Conservation (phyloP, 306 rosid genomes). For the Prunus mongolica region DNA sequence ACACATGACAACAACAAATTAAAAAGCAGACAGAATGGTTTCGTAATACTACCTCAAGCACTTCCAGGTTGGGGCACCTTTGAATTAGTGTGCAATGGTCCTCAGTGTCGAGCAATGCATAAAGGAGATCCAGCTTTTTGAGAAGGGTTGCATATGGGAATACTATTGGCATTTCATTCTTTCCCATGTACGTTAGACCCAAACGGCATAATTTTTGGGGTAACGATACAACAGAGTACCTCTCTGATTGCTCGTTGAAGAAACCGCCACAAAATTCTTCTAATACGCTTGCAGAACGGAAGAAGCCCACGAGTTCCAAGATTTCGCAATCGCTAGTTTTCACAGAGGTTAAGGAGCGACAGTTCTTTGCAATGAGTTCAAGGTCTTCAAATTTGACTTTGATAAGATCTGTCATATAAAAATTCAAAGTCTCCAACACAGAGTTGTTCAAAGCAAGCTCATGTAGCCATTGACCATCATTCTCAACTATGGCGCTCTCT, state of each 20-base stretch:
- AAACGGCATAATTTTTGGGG: constrained; percentile 59
- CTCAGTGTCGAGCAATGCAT: constrained; percentile 80
- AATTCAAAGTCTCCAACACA: constrained; percentile 76
- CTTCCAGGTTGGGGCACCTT: constrained; percentile 82
- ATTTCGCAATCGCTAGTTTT: constrained; percentile 78
- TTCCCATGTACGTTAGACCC: constrained; percentile 80
- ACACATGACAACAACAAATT: background rate
- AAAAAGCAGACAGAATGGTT: constrained; percentile 2
- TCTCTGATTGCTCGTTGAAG: constrained; percentile 55
- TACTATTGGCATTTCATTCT: constrained; percentile 66
- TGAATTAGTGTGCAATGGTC: constrained; percentile 84
- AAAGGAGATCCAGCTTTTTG: constrained; percentile 80
- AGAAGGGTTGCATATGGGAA: constrained; percentile 66
- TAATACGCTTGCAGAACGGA: constrained; percentile 51
- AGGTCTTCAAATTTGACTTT: constrained; percentile 62
- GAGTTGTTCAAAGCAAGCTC: constrained; percentile 82
- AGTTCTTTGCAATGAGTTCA: constrained; percentile 76
- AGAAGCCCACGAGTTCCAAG: constrained; percentile 62
- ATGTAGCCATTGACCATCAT: constrained; percentile 81
- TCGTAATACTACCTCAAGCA: constrained; percentile 62
- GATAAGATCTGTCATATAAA: constrained; percentile 73
- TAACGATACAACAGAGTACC: constrained; percentile 43
- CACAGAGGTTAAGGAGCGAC: constrained; percentile 67
- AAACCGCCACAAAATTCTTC: constrained; percentile 93
- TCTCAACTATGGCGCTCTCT: constrained; percentile 62